Percentiles rank a stretch among this genome's conserved stretches.
phyloP scores from a whole-genome alignment of 495 filamentous ascomycete genomes.

The Xylaria telfairii region DNA sequence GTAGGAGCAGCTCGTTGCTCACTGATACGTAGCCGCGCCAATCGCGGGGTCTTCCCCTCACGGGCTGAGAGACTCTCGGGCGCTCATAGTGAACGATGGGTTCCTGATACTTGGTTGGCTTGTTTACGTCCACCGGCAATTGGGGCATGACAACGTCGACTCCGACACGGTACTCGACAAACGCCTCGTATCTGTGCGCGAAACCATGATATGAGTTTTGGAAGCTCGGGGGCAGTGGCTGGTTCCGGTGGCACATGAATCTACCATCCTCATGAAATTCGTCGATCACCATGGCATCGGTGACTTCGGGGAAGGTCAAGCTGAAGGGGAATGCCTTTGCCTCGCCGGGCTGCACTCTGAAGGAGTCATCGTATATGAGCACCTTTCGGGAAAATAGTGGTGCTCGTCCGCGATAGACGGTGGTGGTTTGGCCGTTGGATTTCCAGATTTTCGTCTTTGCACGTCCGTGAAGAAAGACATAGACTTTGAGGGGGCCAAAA shows the following conservation, averaged over 20 bases:
- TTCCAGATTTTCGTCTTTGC: constrained; percentile 26
- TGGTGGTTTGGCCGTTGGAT: constrained; percentile 4
- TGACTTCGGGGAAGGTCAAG: constrained; percentile 16
- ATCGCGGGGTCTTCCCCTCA: neutral
- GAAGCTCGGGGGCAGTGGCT: constrained; percentile 23
- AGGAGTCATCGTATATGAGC: constrained; percentile 19
- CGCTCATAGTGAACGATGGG: constrained; percentile 15
- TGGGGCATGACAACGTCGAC: constrained; percentile 18
- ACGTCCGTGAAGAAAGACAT: constrained; percentile 19
- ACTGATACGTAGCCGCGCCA: constrained; percentile 12
- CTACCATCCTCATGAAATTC: neutral
- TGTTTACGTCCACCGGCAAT: constrained; percentile 1
- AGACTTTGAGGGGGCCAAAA: constrained; percentile 20
- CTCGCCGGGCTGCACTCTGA: constrained; percentile 12
- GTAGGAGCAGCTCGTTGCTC: constrained; percentile 17
- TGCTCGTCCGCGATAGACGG: constrained; percentile 22
- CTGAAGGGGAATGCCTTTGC: neutral
- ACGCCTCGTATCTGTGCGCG: constrained; percentile 8
- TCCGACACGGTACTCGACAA: constrained; percentile 28
- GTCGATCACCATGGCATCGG: neutral
- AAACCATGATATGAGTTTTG: constrained; percentile 11
- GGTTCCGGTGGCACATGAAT: neutral
- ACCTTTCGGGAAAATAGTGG: neutral
- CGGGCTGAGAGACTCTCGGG: neutral
- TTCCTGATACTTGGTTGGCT: constrained; percentile 7